These are phyloP conservation scores for Rhododendron simsii DNA, from an alignment of 148 eudicot genomes.

Conservation along the genomic window DNA sequence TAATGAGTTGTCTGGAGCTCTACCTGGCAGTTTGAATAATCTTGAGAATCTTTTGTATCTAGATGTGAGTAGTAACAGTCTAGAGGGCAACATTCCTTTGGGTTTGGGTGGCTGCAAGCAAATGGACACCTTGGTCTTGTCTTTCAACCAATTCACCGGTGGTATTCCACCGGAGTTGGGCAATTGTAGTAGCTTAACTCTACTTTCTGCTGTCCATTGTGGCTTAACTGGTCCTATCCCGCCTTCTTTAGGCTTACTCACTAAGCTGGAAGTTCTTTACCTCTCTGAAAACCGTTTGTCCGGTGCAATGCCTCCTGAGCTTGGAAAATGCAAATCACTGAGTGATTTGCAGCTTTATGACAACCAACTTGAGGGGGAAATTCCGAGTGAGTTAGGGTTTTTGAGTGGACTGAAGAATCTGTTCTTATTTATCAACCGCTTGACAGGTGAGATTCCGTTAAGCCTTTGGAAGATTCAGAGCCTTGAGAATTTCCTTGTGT, in stretches of 20 bases:
- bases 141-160: slow-evolving; percentile 47
- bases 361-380: slow-evolving; percentile 59
- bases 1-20: slow-evolving; percentile 44
- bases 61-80: slow-evolving; percentile 32
- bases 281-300: slow-evolving; percentile 47
- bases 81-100: slow-evolving; percentile 52
- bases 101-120: slow-evolving; percentile 41
- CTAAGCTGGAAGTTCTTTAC: slow-evolving; percentile 34
- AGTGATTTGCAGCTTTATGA: slow-evolving; percentile 32
- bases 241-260: slow-evolving; percentile 51
- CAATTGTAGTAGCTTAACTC: slow-evolving; percentile 47
- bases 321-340: slow-evolving; percentile 58
- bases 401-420: slow-evolving; percentile 36
- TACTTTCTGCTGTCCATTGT: slow-evolving; percentile 40
- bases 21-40: slow-evolving; percentile 50
- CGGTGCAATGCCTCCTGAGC: slow-evolving; percentile 66
- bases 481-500: slow-evolving; percentile 45
- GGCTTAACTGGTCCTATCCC: slow-evolving; percentile 63
- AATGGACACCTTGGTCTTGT: slow-evolving; percentile 37
- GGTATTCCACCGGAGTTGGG: slow-evolving; percentile 48
- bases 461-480: slow-evolving; percentile 60
- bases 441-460: slow-evolving; percentile 64
- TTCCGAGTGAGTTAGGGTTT: slow-evolving; percentile 61
- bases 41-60: slow-evolving; percentile 37
- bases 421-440: slow-evolving; percentile 35